Percentiles rank a stretch among this genome's conserved stretches.
These are phyloP conservation scores for Nidula niveotomentosa DNA, from an alignment of 1,284 basidiomycete genomes.

Conservation along the genomic window DNA sequence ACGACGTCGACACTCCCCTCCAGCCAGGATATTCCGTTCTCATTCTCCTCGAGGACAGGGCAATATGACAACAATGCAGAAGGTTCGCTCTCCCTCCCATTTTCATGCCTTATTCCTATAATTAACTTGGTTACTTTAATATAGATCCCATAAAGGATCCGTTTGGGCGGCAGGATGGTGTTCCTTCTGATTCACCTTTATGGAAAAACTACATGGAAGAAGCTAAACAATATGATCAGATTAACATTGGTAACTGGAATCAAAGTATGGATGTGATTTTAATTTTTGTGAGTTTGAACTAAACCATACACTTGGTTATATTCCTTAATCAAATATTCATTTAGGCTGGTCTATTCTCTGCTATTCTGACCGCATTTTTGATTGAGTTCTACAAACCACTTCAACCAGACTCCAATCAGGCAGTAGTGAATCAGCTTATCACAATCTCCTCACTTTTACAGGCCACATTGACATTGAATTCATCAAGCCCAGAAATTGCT, in stretches of 20 bases:
- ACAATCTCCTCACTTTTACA: not conserved
- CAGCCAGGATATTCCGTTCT: not conserved
- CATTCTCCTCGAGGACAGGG: not conserved
- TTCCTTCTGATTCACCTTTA: conserved; percentile 6
- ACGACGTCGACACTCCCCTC: not conserved
- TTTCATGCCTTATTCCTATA: not conserved
- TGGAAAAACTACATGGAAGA: conserved; percentile 11
- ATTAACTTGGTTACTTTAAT: not conserved
- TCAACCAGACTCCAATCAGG: conserved; percentile 6
- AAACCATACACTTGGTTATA: not conserved
- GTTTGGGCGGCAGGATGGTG: conserved; percentile 5
- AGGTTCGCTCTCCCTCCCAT: too few species aligned
- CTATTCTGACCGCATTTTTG: not conserved
- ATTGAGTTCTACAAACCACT: conserved; percentile 4
- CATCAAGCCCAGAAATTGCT: not conserved
- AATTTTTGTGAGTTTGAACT: conserved; percentile 5
- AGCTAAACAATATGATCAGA: conserved; percentile 6
- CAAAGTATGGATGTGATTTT: conserved; percentile 12
- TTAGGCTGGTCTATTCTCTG: not conserved
- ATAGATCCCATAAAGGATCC: conserved; percentile 9
- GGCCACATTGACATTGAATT: not conserved
- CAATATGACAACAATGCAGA: not conserved
- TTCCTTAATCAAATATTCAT: conserved; percentile 4
- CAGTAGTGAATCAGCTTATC: not conserved
- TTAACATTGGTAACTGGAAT: conserved; percentile 6